Percentiles rank a stretch among this genome's conserved stretches.
Conservation (phyloP, 1,284 basidiomycete species). For the Sphaerobolus stellatus region DNA sequence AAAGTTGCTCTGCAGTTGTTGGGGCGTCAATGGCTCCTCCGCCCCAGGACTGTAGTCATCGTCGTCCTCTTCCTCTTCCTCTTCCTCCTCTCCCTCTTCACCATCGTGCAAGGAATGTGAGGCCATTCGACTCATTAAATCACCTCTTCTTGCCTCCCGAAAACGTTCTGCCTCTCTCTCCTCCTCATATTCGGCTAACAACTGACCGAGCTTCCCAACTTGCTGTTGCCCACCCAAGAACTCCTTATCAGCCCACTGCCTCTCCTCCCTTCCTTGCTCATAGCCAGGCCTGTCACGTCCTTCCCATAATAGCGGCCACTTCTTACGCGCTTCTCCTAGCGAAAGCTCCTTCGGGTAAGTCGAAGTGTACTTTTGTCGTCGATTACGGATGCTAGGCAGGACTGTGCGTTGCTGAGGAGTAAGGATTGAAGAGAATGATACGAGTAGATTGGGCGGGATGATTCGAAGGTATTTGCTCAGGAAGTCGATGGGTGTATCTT, state of each 20-base stretch:
- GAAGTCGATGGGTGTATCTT: conserved; percentile 58
- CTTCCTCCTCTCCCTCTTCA: conserved; percentile 55
- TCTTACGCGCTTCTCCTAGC: conserved; percentile 48
- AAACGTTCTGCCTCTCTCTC: conserved; percentile 66
- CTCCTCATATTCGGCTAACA: conserved; percentile 71
- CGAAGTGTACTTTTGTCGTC: conserved; percentile 59
- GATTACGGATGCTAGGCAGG: conserved; percentile 64
- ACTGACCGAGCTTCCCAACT: conserved; percentile 64
- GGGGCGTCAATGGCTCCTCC: conserved; percentile 41
- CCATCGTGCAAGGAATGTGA: conserved; percentile 61
- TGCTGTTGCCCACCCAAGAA: conserved; percentile 61
- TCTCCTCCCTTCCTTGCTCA: conserved; percentile 63
- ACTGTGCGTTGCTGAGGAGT: conserved; percentile 65
- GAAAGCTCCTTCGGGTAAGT: conserved; percentile 53
- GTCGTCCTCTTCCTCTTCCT: conserved; percentile 38
- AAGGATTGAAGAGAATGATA: conserved; percentile 58
- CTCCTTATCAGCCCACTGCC: conserved; percentile 58
- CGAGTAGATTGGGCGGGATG: conserved; percentile 65
- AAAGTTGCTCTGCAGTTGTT: conserved; percentile 51
- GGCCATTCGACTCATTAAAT: conserved; percentile 34
- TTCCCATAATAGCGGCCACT: conserved; percentile 68
- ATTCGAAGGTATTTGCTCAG: conserved; percentile 55
- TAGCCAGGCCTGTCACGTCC: conserved; percentile 46
- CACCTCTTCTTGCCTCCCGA: conserved; percentile 45
- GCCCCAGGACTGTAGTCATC: conserved; percentile 18